phyloP scores from a whole-genome alignment of 768 basidiomycete species.

The Filobasidium wieringae region DNA sequence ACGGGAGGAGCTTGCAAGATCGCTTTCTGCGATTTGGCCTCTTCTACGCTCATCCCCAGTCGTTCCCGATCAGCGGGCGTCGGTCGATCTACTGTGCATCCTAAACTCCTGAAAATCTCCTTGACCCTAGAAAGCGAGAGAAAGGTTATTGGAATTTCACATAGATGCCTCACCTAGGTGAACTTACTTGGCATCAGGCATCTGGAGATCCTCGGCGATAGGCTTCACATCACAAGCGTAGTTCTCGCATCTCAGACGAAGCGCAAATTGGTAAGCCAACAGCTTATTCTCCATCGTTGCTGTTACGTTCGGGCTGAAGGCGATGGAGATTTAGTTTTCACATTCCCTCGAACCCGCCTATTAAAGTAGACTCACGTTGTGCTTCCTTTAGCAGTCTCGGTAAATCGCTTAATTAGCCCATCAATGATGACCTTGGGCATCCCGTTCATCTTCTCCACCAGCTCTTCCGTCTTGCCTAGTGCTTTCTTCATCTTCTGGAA shows the following conservation, averaged over 20 bases:
- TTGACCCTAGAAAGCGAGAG: conserved; percentile 44
- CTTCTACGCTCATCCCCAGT: conserved; percentile 55
- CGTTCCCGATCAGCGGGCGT: conserved; percentile 54
- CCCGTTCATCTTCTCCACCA: conserved; percentile 50
- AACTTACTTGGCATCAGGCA: conserved; percentile 55
- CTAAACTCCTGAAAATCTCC: conserved; percentile 64
- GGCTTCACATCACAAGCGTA: conserved; percentile 58
- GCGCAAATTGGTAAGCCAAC: conserved; percentile 64
- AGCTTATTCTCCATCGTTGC: conserved; percentile 59
- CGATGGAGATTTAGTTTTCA: neutral
- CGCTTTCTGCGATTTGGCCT: conserved; percentile 55
- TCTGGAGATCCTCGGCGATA: conserved; percentile 63
- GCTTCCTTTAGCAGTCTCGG: conserved; percentile 59
- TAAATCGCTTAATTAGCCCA: conserved; percentile 63
- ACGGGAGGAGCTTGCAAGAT: conserved; percentile 61
- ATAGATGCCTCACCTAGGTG: neutral
- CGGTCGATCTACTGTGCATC: conserved; percentile 59
- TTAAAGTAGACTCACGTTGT: conserved; percentile 46
- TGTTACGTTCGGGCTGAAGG: conserved; percentile 47
- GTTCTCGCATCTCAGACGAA: conserved; percentile 67
- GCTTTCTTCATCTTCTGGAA: conserved; percentile 45
- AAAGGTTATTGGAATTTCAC: neutral
- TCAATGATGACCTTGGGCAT: conserved; percentile 60
- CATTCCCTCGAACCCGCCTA: neutral
- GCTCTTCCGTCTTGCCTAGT: conserved; percentile 43